Evolutionary conservation across 1,284 basidiomycete genomes (phyloP), one percentile per base, ranked within the genome.

Genomic region (Sanguinoderma infundibulare): DNA sequence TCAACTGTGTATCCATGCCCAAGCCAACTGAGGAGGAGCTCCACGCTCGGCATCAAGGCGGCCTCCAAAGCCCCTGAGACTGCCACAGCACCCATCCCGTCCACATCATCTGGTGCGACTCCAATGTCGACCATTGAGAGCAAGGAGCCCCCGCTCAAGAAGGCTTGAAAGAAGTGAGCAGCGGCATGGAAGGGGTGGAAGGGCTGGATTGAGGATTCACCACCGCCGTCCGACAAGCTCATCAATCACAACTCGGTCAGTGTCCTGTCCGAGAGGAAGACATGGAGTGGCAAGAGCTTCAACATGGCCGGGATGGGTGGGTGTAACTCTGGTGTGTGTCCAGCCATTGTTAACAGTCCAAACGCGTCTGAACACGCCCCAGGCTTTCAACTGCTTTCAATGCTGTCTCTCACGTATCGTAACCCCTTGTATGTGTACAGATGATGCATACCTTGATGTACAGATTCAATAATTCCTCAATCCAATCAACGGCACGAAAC

Each of bases 131-230:
- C 66, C 60, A 66, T 75, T 52, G 68, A 67, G 14, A 72, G 71
- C 39, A 69, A 72, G 8, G 52, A 73, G 30, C 69, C 75, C 5
- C 68, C 71, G 10, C 63, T 76, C 22, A 55, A 62, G 35, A 62
- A 40, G 30, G 68, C 73, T 22, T 84, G 87, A 61, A 92, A 81
- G 79, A 90, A 88, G 79, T 85, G 91, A 28, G 78, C 83, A 22
- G 87, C 87, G 0, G 87, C 86, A 35, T 86, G 82, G 72, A 91
- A 90, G 72, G 92, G 90, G 40, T 95, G 93, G 86, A 94, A 91
- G 77, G 90, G 90, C 54, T 93, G 91, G 91, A 88, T 92, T 20
- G 91, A 91, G 77, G 89, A 88, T 64, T 91, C 89, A 10, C 89
- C 91, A 8, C 88, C 85, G 51, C 91, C 92, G 8, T 91, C 87